Evolutionary conservation across 2,329 filamentous ascomycete genomes (phyloP), one percentile per base, ranked within the genome.

Genomic region (Fusarium oligoseptatum): DNA sequence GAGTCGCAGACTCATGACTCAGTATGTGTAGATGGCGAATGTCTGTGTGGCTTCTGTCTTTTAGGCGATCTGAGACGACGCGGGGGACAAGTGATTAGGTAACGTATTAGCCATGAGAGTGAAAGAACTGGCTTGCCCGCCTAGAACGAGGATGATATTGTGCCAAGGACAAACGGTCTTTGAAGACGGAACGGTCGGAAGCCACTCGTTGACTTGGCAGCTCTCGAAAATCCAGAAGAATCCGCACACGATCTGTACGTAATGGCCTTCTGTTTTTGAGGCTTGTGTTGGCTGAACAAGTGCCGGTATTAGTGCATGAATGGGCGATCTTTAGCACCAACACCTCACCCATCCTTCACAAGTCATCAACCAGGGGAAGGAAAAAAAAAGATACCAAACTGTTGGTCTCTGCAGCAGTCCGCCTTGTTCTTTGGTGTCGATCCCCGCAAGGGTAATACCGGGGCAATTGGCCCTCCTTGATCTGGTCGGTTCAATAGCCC

Each of bases 401-500:
- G 52, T 8, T 37, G 24, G 32, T 7, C 56, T 39, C 36, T n/a
- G 55, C 34, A 24, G 34, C 11, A 58, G 43, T 41, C 22, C 34
- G 22, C 34, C 34, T n/a, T 24, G 22, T 27, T 15, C 56, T 32
- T 24, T 41, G 17, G 22, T 43, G 36, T 37, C 56, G 56, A 41
- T 36, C 32, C 10, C 10, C 37, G 11, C 17, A 27, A 29, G 22
- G 37, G 56, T 41, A 60, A 32, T 29, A 29, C 24, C 15, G 17
- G 52, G 52, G 22, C 9, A 24, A 43, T 9, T 41, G 24, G 11
- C 7, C 22, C 22, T n/a, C 34, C 27, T 39, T 17, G 36, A 29
- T 29, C 56, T 60, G 37, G 48, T 43, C 56, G 56, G 56, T 60
- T 15, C 36, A 60, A 60, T 60, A 32, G 22, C 22, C 37, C 56